Evolutionary conservation across 306 rosid genomes (phyloP), one percentile per base, ranked within the genome.

Genomic region (Trifolium fragiferum): DNA sequence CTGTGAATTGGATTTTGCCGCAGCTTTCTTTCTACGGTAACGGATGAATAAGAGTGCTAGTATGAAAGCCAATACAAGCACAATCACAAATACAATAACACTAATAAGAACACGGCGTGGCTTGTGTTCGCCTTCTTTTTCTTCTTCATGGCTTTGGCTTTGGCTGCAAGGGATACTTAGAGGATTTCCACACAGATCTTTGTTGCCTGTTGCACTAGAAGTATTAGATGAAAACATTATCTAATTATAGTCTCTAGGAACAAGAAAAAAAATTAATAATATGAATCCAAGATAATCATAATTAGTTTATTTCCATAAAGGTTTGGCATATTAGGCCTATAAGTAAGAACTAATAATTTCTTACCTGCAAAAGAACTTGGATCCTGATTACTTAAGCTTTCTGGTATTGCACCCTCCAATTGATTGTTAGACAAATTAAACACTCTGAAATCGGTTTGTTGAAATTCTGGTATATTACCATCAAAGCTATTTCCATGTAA

Each of bases 151-250:
- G 30, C 50, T 13, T 49, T 30, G n/a, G 58, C n/a, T 41, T 38
- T 38, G 77, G 9, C 2, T 41, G 89, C 98, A 91, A 76, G 85
- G 8, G 8, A 3, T 21, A 43, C 13, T 55, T 32, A 94, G 77
- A 58, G 96, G 95, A 65, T 35, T 73, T 78, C 95, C 98, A 47
- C 98, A 94, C 38, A 94, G 66, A 19, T 55, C 93, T 13, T 30
- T 10, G 82, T 92, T 89, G 8, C 93, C 99, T 93, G 83, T 75
- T 72, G 49, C 76, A 69, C 60, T 9, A 50, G 58, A 77, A 66
- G 65, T 15, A 30, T 69, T 62, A 67, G 59, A 49, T 66, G 7
- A 57, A 61, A 60, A 32, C 23, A 32, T 21, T 35, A 23, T 54
- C 47, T 54, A 37, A 10, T 13, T 20, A 30, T 57, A 7, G 20